A percentile compares a stretch with the other conserved stretches of the same genome.
phyloP scores from a whole-genome alignment of 495 filamentous ascomycete genomes.

The Annulohypoxylon moriforme region DNA sequence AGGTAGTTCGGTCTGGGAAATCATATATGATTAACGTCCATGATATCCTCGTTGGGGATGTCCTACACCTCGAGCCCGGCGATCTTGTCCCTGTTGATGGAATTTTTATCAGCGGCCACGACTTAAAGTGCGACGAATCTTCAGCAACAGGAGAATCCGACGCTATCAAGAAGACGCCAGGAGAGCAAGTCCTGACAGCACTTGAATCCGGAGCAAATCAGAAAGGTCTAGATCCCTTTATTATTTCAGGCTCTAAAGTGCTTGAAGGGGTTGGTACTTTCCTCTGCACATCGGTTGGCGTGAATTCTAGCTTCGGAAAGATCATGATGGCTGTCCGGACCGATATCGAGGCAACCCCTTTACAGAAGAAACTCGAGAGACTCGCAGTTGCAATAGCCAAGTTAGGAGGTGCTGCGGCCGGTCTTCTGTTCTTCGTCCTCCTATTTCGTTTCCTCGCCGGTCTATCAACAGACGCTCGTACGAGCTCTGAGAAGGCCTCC shows the following conservation, averaged over 20 bases:
- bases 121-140: constrained; percentile 82
- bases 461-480: constrained; percentile 58
- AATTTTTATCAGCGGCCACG: constrained; percentile 77
- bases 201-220: constrained; percentile 69
- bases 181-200: constrained; percentile 69
- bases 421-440: constrained; percentile 78
- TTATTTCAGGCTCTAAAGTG: constrained; percentile 83
- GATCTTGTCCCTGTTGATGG: constrained; percentile 87
- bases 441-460: constrained; percentile 80
- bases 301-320: constrained; percentile 78
- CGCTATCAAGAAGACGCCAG: constrained; percentile 69
- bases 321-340: constrained; percentile 88
- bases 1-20: constrained; percentile 80
- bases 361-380: constrained; percentile 80
- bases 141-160: constrained; percentile 82
- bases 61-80: constrained; percentile 86
- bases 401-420: constrained; percentile 74
- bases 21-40: constrained; percentile 81
- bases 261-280: constrained; percentile 84
- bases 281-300: constrained; percentile 78
- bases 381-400: constrained; percentile 83
- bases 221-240: constrained; percentile 74
- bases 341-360: constrained; percentile 77
- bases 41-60: constrained; percentile 85
- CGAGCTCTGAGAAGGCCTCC: constrained; percentile 73